phyloP scores from a whole-genome alignment of 1,139 yeast genomes.

The Pichia sp. region DNA sequence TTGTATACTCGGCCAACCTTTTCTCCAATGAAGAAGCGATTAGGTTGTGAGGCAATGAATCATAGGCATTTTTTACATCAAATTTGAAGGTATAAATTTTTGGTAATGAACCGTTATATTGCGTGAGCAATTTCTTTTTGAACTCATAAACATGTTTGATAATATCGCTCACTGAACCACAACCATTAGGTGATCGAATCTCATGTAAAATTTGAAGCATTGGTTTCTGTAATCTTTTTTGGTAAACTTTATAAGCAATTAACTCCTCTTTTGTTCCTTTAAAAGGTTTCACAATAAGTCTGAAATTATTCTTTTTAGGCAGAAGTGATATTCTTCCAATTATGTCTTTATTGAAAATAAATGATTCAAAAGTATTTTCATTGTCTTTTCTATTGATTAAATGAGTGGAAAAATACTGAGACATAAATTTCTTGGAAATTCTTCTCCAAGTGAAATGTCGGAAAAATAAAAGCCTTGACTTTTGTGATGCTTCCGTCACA shows the following conservation, averaged over 20 bases:
- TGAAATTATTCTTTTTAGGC: conserved; percentile 49
- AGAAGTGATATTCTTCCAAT: conserved; percentile 31
- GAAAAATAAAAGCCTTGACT: conserved; percentile 37
- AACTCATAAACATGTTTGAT: conserved; percentile 26
- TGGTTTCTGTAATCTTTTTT: conserved; percentile 29
- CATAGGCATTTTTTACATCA: conserved; percentile 77
- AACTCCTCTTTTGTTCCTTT: conserved; percentile 24
- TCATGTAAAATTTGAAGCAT: conserved; percentile 22
- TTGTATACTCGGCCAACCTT: conserved; percentile 13
- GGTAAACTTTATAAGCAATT: conserved; percentile 24
- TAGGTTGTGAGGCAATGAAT: conserved; percentile 50
- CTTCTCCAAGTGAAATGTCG: conserved; percentile 54
- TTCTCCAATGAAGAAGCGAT: conserved; percentile 30
- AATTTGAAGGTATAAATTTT: conserved; percentile 52
- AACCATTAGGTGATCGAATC: conserved; percentile 13
- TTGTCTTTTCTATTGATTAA: conserved; percentile 18
- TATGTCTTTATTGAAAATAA: conserved; percentile 16
- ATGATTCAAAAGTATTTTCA: conserved; percentile 18
- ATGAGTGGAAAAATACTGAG: conserved; percentile 30
- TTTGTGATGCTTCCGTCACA: conserved; percentile 49
- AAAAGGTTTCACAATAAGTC: conserved; percentile 53
- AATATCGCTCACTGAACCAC: conserved; percentile 29
- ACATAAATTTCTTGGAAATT: conserved; percentile 35
- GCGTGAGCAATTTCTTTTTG: conserved; percentile 19
- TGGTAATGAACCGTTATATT: conserved; percentile 26